Percentiles rank a stretch among this genome's conserved stretches.
phyloP scores from a whole-genome alignment of 73 alveolate genomes.

The Paramecium primaurelia region DNA sequence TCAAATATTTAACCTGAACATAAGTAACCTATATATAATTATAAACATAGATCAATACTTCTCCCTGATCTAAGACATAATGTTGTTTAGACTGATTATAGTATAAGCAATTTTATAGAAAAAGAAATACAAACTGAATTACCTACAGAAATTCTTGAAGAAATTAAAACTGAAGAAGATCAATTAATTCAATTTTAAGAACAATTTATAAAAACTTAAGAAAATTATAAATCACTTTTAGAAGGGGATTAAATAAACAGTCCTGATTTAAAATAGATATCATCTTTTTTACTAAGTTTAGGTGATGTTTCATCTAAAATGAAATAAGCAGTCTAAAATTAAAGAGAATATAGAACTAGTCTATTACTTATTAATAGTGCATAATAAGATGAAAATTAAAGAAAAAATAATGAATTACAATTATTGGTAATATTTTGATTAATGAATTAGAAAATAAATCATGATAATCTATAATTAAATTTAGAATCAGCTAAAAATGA shows the following conservation, averaged over 20 bases:
- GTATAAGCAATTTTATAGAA: background rate
- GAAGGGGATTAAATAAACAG: background rate
- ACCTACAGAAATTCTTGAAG: background rate
- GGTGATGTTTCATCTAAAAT: background rate
- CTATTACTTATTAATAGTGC: background rate
- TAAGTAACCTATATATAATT: background rate
- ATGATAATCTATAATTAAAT: background rate
- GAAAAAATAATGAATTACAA: background rate
- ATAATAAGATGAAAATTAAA: background rate
- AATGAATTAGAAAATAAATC: background rate
- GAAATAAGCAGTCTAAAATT: background rate
- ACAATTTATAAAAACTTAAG: background rate
- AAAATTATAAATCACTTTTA: background rate
- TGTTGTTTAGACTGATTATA: background rate
- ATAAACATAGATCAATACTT: background rate
- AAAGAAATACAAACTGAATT: background rate
- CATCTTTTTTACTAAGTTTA: background rate
- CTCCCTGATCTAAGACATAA: background rate
- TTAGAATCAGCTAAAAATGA: background rate
- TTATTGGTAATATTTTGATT: background rate
- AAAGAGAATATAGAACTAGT: constrained; percentile 1
- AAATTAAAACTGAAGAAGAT: background rate
- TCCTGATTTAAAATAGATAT: background rate
- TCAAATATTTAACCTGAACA: background rate
- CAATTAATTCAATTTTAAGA: background rate